These are phyloP conservation scores for Ceratocystis variospora DNA, from an alignment of 2,329 filamentous ascomycete species.

Conservation along the genomic window DNA sequence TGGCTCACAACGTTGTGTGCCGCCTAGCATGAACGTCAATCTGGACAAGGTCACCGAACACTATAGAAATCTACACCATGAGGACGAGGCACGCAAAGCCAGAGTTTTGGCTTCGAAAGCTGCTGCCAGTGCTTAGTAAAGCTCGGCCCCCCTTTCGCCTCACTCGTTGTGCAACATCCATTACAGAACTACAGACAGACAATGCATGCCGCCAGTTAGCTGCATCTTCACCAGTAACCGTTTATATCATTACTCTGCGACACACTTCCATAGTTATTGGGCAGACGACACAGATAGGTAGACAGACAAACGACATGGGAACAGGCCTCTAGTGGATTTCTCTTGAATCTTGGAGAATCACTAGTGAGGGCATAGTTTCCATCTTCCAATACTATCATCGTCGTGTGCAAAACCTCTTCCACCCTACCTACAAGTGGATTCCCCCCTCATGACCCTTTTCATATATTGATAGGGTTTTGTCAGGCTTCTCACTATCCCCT, in stretches of 20 bases:
- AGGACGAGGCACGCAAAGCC: slow-evolving; percentile 42
- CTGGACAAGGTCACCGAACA: slow-evolving; percentile 44
- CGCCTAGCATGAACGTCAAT: slow-evolving; percentile 27
- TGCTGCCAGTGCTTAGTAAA: neutral
- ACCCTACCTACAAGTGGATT: neutral
- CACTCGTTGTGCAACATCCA: neutral
- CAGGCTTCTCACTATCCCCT: neutral
- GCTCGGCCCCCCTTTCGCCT: neutral
- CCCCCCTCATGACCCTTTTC: neutral
- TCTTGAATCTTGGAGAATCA: neutral
- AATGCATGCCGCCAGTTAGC: neutral
- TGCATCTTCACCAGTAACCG: slow-evolving; percentile 1
- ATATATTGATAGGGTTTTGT: neutral
- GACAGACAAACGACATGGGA: neutral
- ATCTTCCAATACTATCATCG: neutral
- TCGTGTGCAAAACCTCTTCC: neutral
- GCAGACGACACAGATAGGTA: neutral
- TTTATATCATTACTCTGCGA: neutral
- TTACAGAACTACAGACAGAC: slow-evolving; percentile 3
- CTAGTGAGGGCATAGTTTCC: neutral
- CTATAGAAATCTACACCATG: slow-evolving; percentile 40
- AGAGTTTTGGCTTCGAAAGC: slow-evolving; percentile 33
- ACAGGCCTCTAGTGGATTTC: neutral
- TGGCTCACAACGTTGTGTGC: slow-evolving; percentile 30
- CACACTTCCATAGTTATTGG: neutral